A percentile compares a stretch with the other conserved stretches of the same genome.
Conservation (phyloP, 371 early-diverging fungal genomes). For the Funneliformis caledonium region DNA sequence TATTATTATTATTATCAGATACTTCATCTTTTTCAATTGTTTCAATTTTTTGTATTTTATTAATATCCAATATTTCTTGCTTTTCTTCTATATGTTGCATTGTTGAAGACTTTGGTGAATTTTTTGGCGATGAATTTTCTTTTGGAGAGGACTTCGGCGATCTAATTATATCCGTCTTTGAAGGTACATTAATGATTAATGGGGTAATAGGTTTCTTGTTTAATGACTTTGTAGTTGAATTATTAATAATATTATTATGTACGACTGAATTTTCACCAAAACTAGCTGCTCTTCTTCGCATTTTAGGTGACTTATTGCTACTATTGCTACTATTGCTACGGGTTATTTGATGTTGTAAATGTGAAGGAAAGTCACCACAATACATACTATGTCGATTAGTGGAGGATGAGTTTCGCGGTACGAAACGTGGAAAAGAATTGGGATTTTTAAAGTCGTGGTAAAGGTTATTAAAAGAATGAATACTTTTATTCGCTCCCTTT, state of each 20-base stretch:
- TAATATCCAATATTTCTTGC: not conserved
- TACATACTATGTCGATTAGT: conserved; percentile 33
- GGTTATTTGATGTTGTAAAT: conserved; percentile 8
- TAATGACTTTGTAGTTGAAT: not conserved
- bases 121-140: not conserved
- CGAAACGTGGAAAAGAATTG: not conserved
- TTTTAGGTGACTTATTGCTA: conserved; percentile 13
- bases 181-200: not conserved
- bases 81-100: not conserved
- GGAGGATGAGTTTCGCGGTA: not conserved
- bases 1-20: too few relatives aligned
- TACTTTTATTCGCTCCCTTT: not conserved
- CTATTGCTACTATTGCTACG: not conserved
- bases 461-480: not conserved
- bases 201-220: not conserved
- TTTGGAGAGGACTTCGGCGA: not conserved
- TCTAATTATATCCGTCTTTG: not conserved
- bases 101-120: not conserved
- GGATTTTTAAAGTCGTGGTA: not conserved
- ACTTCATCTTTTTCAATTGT: too few relatives aligned
- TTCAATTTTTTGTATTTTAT: not conserved
- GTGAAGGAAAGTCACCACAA: conserved; percentile 11
- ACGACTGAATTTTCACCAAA: not conserved
- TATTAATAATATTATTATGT: not conserved
- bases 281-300: conserved; percentile 27